Base-by-base conservation (phyloP, 1,284 basidiomycete species). In the Apiotrichum montevideense region DNA sequence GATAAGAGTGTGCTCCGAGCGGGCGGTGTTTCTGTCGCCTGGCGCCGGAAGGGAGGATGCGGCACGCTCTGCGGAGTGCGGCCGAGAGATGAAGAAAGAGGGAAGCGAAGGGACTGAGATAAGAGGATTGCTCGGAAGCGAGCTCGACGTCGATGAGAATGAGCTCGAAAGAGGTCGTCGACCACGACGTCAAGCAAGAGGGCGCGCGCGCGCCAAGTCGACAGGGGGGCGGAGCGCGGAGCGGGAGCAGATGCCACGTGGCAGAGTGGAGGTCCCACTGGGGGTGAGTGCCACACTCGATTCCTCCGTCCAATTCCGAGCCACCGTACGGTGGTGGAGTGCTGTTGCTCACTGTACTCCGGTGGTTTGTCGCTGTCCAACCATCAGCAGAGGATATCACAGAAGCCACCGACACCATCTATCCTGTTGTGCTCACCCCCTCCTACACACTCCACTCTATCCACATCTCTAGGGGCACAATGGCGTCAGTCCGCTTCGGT, bases 401-500 rank as follows among this genome's bases (percentile, higher is more conserved):
- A 13, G 35, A 4, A 6, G 7, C n/a, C 35, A 37, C 35, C 35
- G 29, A 51, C 15, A 29, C 43, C 8, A 34, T 35, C 21, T 21
- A 5, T 54, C 46, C 33, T 34, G 15, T 49, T 58, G 54, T 51
- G 32, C 35, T 39, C 56, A 58, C 53, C 51, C 42, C 52, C 46
- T 52, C 34, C 37, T 40, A 56, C 51, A 51, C 39, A 40, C 54
- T 29, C 29, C 29, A 29, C 29, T 29, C 29, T 29, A 44, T 37
- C 41, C 46, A 33, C 52, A 44, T 52, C 46, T 51, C 46, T 56
- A 47, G 51, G 52, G 54, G 29, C 58, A 66, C 58, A 32, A 71
- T 71, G 69, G 64, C 65, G 52, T 66, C 65, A 50, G 52, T 63
- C 40, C 63, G 69, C 50, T 56, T 69, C 42, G 60, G 69, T 71